These are phyloP conservation scores for Malus hybrid DNA, from an alignment of 331 rosid genomes.

Conservation along the genomic window DNA sequence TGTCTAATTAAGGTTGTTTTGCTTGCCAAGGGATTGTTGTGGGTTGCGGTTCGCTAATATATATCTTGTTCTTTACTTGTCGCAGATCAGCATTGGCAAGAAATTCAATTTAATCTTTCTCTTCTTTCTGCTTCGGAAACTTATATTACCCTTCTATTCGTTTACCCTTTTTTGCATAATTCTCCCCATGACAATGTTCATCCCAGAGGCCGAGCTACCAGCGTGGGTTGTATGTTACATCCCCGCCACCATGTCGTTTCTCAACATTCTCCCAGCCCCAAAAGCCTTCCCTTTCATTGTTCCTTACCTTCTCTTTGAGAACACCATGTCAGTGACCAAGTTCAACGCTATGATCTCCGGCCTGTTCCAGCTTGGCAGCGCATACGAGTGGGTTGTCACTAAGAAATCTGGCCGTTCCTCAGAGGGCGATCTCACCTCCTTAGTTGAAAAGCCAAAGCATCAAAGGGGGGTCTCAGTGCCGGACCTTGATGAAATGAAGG, in stretches of 20 bases:
- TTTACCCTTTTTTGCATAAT: conserved; percentile 85
- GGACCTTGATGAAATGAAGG: conserved; percentile 56
- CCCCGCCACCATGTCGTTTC: conserved; percentile 88
- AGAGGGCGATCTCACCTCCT: conserved; percentile 65
- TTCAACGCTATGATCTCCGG: conserved; percentile 95
- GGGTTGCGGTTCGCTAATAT: not conserved
- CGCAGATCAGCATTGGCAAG: conserved; percentile 76
- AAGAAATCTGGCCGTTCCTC: conserved; percentile 93
- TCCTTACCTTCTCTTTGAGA: conserved; percentile 90
- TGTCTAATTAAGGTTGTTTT: not conserved
- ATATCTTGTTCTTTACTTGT: not conserved
- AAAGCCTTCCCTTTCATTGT: conserved; percentile 83
- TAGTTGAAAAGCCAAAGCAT: conserved; percentile 50
- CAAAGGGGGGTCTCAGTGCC: conserved; percentile 67
- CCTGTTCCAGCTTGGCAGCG: conserved; percentile 85
- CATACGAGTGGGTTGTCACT: conserved; percentile 90
- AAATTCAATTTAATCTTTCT: conserved; percentile 84
- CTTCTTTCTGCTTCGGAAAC: conserved; percentile 74
- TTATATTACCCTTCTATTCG: conserved; percentile 79
- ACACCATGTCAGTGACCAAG: conserved; percentile 93
- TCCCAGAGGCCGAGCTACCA: conserved; percentile 81
- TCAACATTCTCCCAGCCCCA: conserved; percentile 87
- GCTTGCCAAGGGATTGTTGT: not conserved
- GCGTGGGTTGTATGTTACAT: conserved; percentile 91
- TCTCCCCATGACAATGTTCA: conserved; percentile 92